A percentile compares a stretch with the other conserved stretches of the same genome.
Evolutionary conservation across 805 yeast genomes (phyloP).

Genomic region (Ogataea pilisensis): DNA sequence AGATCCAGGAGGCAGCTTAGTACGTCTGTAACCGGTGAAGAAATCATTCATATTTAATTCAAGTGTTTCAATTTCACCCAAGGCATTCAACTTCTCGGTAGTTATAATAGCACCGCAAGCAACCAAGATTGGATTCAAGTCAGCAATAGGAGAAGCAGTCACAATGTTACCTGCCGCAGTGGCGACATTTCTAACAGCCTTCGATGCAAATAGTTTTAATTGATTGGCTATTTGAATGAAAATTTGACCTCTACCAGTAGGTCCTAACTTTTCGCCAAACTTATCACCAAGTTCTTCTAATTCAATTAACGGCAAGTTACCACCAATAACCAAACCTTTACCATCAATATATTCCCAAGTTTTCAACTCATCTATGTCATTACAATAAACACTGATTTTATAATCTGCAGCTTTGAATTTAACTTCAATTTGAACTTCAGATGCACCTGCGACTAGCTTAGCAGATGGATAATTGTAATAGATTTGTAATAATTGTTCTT

Average conservation of each 20-base stretch:
- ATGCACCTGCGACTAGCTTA: conserved; percentile 44
- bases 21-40: conserved; percentile 41
- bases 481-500: conserved; percentile 34
- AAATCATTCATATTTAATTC: conserved; percentile 36
- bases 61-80: conserved; percentile 20
- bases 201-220: conserved; percentile 43
- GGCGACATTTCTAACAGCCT: conserved; percentile 47
- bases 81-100: conserved; percentile 29
- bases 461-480: conserved; percentile 32
- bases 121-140: conserved; percentile 42
- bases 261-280: conserved; percentile 22
- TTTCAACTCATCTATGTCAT: conserved; percentile 39
- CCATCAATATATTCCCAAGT: conserved; percentile 34
- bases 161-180: conserved; percentile 48
- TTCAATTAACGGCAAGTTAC: conserved; percentile 37
- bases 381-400: conserved; percentile 36
- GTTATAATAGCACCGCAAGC: conserved; percentile 38
- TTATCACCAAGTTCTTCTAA: conserved; percentile 35
- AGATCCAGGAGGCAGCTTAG: conserved; percentile 34
- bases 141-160: conserved; percentile 48
- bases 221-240: conserved; percentile 36
- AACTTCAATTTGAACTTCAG: conserved; percentile 45
- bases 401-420: conserved; percentile 40
- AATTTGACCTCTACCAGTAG: conserved; percentile 30
- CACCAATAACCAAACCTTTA: conserved; percentile 40